These are phyloP conservation scores for Colletotrichum trifolii DNA, from an alignment of 2,329 filamentous ascomycete species.

Conservation along the genomic window DNA sequence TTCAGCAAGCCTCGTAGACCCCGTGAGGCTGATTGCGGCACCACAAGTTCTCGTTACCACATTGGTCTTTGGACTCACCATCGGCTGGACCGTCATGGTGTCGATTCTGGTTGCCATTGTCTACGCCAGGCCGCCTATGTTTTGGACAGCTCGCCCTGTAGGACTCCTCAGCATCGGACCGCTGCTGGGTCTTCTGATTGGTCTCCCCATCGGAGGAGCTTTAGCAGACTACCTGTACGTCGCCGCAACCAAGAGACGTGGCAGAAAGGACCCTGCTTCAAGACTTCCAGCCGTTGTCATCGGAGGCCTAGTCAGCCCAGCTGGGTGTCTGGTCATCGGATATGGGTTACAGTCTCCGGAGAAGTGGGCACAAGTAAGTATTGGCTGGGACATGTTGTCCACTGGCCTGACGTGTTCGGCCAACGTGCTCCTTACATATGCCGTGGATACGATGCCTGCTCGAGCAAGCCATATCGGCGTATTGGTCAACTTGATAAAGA, in stretches of 20 bases:
- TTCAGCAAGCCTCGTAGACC: conserved; percentile 1
- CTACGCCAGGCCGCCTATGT: conserved; percentile 21
- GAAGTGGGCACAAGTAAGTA: conserved; percentile 33
- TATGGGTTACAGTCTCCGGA: conserved; percentile 30
- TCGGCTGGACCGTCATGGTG: conserved; percentile 27
- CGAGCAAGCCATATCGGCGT: conserved; percentile 37
- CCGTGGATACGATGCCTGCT: conserved; percentile 35
- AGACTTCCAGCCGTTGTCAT: conserved; percentile 35
- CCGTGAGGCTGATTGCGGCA: conserved; percentile 14
- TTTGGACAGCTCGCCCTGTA: conserved; percentile 25
- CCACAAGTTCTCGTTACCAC: conserved; percentile 30
- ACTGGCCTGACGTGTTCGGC: conserved; percentile 38
- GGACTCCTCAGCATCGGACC: conserved; percentile 27
- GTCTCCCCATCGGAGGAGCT: conserved; percentile 27
- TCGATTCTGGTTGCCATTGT: conserved; percentile 18
- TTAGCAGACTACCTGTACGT: conserved; percentile 34
- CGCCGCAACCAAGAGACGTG: neutral
- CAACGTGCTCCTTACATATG: conserved; percentile 38
- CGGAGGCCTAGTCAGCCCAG: conserved; percentile 36
- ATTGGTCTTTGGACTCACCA: conserved; percentile 29
- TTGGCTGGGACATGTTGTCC: conserved; percentile 38
- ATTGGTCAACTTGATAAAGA: conserved; percentile 39
- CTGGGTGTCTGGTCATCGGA: conserved; percentile 36
- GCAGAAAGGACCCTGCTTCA: conserved; percentile 24
- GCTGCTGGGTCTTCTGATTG: conserved; percentile 18